Percentiles rank a stretch among this genome's conserved stretches.
phyloP scores from a whole-genome alignment of 768 basidiomycete genomes.

The Astraeus odoratus region DNA sequence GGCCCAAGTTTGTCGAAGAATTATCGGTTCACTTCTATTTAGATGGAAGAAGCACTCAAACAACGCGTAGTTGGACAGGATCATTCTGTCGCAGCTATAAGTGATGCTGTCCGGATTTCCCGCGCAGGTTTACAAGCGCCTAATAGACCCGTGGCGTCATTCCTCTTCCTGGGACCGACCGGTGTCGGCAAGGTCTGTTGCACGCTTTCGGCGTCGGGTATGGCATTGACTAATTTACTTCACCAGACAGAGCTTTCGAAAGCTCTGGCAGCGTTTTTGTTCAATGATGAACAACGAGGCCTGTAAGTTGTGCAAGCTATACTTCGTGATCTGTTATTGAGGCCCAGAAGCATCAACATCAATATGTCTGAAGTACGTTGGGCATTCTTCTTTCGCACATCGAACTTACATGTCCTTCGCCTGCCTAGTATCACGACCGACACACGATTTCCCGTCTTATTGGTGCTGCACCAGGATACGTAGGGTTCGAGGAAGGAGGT shows the following conservation, averaged over 20 bases:
- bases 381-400: background rate
- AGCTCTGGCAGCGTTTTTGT: slow-evolving; percentile 81
- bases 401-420: background rate
- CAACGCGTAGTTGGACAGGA: slow-evolving; percentile 86
- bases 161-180: slow-evolving; percentile 85
- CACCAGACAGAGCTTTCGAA: slow-evolving; percentile 82
- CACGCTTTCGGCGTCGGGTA: background rate
- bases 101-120: slow-evolving; percentile 88
- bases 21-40: slow-evolving; percentile 1
- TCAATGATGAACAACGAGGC: slow-evolving; percentile 82
- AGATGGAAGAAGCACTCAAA: slow-evolving; percentile 84
- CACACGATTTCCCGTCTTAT: slow-evolving; percentile 89
- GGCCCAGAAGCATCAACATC: slow-evolving; percentile 64
- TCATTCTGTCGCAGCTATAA: slow-evolving; percentile 77
- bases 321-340: no score
- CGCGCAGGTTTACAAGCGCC: slow-evolving; percentile 87
- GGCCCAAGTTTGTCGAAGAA: slow-evolving; percentile 22
- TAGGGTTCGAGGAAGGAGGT: slow-evolving; percentile 71
- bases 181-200: slow-evolving; percentile 71
- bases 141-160: slow-evolving; percentile 85
- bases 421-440: slow-evolving; percentile 73
- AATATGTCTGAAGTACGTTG: slow-evolving; percentile 81
- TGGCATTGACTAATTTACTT: no score
- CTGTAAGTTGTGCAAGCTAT: slow-evolving; percentile 48
- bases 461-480: slow-evolving; percentile 89